Base-by-base conservation (phyloP, 2,329 filamentous ascomycete genomes). In the Didymella pomorum region DNA sequence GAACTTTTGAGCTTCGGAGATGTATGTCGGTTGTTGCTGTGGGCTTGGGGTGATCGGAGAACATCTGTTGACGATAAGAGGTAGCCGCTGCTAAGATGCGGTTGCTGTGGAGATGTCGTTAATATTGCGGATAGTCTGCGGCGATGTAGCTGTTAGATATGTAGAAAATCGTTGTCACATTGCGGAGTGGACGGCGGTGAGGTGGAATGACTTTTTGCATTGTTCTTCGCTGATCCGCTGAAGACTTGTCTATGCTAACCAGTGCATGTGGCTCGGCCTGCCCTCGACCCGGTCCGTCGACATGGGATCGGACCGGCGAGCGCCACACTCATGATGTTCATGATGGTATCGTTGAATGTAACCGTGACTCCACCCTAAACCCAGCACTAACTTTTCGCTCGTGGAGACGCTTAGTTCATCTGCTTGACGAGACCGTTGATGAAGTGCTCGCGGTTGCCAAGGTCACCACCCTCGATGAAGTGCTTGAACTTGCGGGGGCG, bases 381-480 rank as follows among this genome's bases (percentile, higher is more conserved):
- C 47, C 57, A 59, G 58, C 42, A 61, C 79, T 58, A 45, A 54
- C 56, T 52, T 52, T 52, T 50, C 39, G 26, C 26, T 18, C 20
- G 2, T 7, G n/a, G 6, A 26, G 20, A 48, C 31, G 64, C 65
- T 68, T 96, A 99, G 89, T 98, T 98, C 95, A 98, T 99, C 86
- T 96, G 92, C 83, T 91, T 89, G 85, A 99, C 90, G 78, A 98
- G 89, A 76, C 82, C 86, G 84, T 97, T 98, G 89, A 99, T 97
- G 86, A 94, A 90, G 78, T 97, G 92, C 88, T 99, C 95, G 72
- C 95, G 91, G 89, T 99, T 98, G 81, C 95, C 95, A 74, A 96
- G 86, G 83, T 99, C 95, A 90, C 95, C 95, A 83, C 94, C 95
- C 88, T 97, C 91, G 70, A 98, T 93, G 87, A 92, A 98, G 87